Evolutionary conservation across 106 monocot species (phyloP).

Genomic region (Iris macrosiphon): DNA sequence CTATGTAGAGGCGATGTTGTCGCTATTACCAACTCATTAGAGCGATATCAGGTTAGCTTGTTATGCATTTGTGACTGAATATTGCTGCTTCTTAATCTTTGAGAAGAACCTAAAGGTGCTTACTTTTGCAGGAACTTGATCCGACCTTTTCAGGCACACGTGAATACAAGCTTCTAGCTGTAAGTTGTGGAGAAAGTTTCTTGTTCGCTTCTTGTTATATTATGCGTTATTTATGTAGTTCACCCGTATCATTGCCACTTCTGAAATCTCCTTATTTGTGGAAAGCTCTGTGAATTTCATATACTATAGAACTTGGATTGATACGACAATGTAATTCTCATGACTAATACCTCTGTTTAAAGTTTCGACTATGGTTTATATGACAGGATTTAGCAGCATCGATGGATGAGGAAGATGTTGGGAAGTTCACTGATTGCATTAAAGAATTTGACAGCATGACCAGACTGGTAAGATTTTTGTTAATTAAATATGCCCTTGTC

Average conservation of each 20-base stretch:
- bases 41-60: constrained; percentile 53
- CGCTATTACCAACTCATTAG: constrained; percentile 60
- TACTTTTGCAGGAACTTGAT: constrained; percentile 41
- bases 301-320: no score
- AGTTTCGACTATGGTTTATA: neutral
- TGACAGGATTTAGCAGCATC: constrained; percentile 80
- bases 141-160: constrained; percentile 64
- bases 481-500: neutral
- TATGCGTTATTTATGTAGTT: no score
- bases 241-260: no score
- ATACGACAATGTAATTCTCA: no score
- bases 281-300: no score
- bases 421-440: constrained; percentile 64
- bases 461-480: constrained; percentile 52
- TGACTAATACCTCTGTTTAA: neutral
- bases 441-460: constrained; percentile 93
- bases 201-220: no score
- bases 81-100: neutral
- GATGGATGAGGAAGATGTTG: constrained; percentile 83
- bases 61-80: constrained; percentile 2
- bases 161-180: constrained; percentile 59
- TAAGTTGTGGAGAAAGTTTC: constrained; percentile 15
- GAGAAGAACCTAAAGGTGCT: neutral
- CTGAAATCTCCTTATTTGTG: no score
- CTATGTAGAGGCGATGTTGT: constrained; percentile 77